A percentile compares a stretch with the other conserved stretches of the same genome.
phyloP scores from a whole-genome alignment of 306 rosid species.

The barrel medic (Medicago truncatula) region MtrunA17r5.0-ANR NC_053049.1:43408501-43409000 shows the following conservation, averaged over 20 bases:
- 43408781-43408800: slow-evolving; percentile 85
- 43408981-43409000: slow-evolving; percentile 96
- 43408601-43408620: slow-evolving; percentile 33
- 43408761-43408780: slow-evolving; percentile 95
- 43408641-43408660: slow-evolving; percentile 50
- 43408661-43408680: slow-evolving; percentile 26
- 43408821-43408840: slow-evolving; percentile 90
- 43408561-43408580: slow-evolving; percentile 25
- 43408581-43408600: slow-evolving; percentile 17
- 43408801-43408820: slow-evolving; percentile 59
- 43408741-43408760: slow-evolving; percentile 95
- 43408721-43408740: slow-evolving; percentile 76
- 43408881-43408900: slow-evolving; percentile 83
- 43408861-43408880: slow-evolving; percentile 79
- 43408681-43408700: slow-evolving; percentile 7
- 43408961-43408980: slow-evolving; percentile 77
- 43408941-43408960: slow-evolving; percentile 72
- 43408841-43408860: slow-evolving; percentile 86
- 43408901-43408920: slow-evolving; percentile 61
- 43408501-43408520: slow-evolving; percentile 6
- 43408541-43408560: slow-evolving; percentile 36
- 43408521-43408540: slow-evolving; percentile 14
- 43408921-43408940: slow-evolving; percentile 68
- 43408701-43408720: slow-evolving; percentile 16
- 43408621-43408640: slow-evolving; percentile 39